Evolutionary conservation across 1,139 yeast species (phyloP).

Genomic region (Oligophagozyma castellii): DNA sequence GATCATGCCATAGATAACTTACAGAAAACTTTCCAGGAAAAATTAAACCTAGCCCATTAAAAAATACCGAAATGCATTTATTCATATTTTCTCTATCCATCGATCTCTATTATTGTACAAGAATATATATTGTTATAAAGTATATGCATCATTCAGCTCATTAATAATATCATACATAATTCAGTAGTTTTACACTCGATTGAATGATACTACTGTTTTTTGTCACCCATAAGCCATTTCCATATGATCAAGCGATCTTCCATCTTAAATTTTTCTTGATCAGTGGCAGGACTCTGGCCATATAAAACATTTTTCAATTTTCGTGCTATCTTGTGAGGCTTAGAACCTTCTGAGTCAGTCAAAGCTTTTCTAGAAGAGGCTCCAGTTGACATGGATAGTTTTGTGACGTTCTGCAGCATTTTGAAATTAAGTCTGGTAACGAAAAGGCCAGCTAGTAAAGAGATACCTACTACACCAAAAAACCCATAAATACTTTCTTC

Average conservation of each 20-base stretch:
- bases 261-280: too few species aligned
- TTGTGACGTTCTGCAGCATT: conserved; percentile 31
- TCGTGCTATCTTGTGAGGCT: not conserved
- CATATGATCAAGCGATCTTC: conserved; percentile 48
- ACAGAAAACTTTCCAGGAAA: conserved; percentile 42
- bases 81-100: too few species aligned
- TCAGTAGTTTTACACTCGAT: too few species aligned
- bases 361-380: conserved; percentile 7
- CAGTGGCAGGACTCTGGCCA: conserved; percentile 1
- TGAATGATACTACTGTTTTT: conserved; percentile 28
- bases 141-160: too few species aligned
- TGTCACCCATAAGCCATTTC: conserved; percentile 62
- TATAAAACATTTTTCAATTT: not conserved
- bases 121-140: too few species aligned
- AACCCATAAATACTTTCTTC: conserved; percentile 56
- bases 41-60: too few species aligned
- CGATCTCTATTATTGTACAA: too few species aligned
- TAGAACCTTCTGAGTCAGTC: not conserved
- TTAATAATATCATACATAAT: too few species aligned
- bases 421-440: conserved; percentile 30
- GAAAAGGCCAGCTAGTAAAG: conserved; percentile 29
- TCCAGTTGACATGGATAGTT: conserved; percentile 30
- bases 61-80: too few species aligned
- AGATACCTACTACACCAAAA: conserved; percentile 27
- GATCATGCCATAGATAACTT: conserved; percentile 62